phyloP scores from a whole-genome alignment of 2,329 filamentous ascomycete species.

The Fusarium fracticaudum region DNA sequence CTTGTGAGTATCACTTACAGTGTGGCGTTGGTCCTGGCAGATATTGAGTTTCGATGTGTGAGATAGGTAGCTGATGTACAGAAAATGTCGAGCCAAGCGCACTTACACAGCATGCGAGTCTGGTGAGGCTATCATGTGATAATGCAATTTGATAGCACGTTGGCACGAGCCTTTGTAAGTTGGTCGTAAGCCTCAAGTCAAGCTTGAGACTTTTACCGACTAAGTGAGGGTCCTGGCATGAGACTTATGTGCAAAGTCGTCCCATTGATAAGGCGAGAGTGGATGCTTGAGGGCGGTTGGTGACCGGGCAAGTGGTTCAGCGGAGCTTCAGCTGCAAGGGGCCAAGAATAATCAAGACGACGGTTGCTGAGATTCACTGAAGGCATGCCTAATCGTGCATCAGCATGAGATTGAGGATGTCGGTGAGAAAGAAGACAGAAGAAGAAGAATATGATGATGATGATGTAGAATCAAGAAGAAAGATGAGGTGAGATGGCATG shows the following conservation, averaged over 20 bases:
- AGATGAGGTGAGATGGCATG: neutral
- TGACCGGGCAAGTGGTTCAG: neutral
- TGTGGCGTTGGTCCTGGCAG: neutral
- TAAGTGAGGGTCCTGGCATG: conserved; percentile 1
- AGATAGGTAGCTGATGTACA: conserved; percentile 1
- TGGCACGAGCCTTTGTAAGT: neutral
- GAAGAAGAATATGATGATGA: neutral
- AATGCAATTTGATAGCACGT: neutral
- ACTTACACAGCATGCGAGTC: neutral
- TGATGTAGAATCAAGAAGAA: conserved; percentile 1
- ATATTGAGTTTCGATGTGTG: neutral
- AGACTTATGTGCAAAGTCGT: conserved; percentile 20
- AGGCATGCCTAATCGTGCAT: neutral
- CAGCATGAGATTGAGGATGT: conserved; percentile 14
- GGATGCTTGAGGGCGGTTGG: conserved; percentile 2
- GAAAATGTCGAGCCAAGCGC: neutral
- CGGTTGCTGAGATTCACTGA: conserved; percentile 10
- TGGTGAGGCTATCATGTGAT: neutral
- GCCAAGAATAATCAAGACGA: neutral
- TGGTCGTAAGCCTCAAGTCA: neutral
- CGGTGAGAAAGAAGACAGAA: conserved; percentile 20
- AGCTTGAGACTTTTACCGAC: neutral
- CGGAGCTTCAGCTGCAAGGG: conserved; percentile 21
- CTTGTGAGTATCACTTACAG: neutral
- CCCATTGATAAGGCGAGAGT: conserved; percentile 15